Percentiles rank a stretch among this genome's conserved stretches.
These are phyloP conservation scores for Sambucus nigra DNA, from an alignment of 129 eudicot genomes.

Conservation along the genomic window DNA sequence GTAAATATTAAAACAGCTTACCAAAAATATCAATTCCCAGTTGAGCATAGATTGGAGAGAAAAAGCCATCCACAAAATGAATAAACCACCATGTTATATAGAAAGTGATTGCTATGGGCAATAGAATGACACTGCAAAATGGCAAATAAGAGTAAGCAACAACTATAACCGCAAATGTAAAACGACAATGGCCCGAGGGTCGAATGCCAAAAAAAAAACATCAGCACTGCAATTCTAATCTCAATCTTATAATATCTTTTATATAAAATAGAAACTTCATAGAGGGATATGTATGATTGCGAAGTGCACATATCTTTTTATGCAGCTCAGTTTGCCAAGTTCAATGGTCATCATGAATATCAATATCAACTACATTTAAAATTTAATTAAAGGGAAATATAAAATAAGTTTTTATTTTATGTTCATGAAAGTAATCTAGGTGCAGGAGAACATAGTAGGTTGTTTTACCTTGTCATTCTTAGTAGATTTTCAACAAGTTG, in stretches of 20 bases:
- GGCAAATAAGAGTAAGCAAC: conserved; percentile 8
- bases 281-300: not conserved
- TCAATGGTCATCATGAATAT: too few species aligned
- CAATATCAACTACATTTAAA: too few species aligned
- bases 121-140: conserved; percentile 62
- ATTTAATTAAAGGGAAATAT: too few species aligned
- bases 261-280: too few species aligned
- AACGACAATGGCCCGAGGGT: not conserved
- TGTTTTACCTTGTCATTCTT: too few species aligned
- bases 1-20: conserved; percentile 16
- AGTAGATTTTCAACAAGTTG: too few species aligned
- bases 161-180: not conserved
- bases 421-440: not conserved
- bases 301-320: not conserved
- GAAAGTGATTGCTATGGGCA: conserved; percentile 79
- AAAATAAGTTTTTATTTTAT: not conserved
- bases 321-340: too few species aligned
- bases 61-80: conserved; percentile 82
- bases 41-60: conserved; percentile 84
- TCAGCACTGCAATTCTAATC: not conserved
- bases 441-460: not conserved
- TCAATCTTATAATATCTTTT: not conserved
- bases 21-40: conserved; percentile 75
- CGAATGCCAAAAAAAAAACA: not conserved
- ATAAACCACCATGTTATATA: conserved; percentile 88